A percentile compares a stretch with the other conserved stretches of the same genome.
Evolutionary conservation across 441 rosid species (phyloP).

Genomic region (Erodium moschatum): DNA sequence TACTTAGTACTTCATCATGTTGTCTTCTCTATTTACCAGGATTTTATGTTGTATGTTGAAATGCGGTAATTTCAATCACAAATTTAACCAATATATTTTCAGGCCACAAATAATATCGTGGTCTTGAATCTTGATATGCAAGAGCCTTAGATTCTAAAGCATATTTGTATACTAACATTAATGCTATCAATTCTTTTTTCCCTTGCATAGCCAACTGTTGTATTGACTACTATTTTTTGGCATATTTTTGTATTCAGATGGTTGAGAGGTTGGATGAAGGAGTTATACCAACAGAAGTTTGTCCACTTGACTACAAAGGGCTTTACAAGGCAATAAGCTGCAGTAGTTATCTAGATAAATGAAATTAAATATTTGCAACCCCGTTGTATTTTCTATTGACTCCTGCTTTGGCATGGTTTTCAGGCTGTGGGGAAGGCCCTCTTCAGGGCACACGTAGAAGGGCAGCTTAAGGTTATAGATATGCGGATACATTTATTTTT

Average conservation of each 20-base stretch:
- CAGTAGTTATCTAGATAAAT: slow-evolving; percentile 12
- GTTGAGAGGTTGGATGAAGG: slow-evolving; percentile 90
- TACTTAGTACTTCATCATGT: not conserved
- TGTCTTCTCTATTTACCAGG: not conserved
- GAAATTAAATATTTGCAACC: slow-evolving; percentile 12
- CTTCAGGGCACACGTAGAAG: slow-evolving; percentile 95
- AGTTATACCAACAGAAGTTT: slow-evolving; percentile 56
- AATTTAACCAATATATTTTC: not conserved
- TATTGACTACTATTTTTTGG: not conserved
- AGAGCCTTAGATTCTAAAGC: not conserved
- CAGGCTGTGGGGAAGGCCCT: slow-evolving; percentile 97
- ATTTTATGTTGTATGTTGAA: not conserved
- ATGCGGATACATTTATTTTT: slow-evolving; percentile 1
- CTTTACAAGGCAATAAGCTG: slow-evolving; percentile 62
- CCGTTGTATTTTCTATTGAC: slow-evolving; percentile 14
- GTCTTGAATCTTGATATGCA: not conserved
- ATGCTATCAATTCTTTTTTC: not conserved
- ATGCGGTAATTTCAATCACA: not conserved
- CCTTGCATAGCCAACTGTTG: not conserved
- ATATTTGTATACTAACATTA: not conserved
- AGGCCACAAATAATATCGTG: not conserved
- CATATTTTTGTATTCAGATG: slow-evolving; percentile 47
- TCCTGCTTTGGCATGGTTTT: slow-evolving; percentile 20
- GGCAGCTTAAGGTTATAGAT: slow-evolving; percentile 75
- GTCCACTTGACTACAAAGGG: slow-evolving; percentile 75